Evolutionary conservation across 495 filamentous ascomycete genomes (phyloP).

Genomic region (Geopyxis carbonaria): DNA sequence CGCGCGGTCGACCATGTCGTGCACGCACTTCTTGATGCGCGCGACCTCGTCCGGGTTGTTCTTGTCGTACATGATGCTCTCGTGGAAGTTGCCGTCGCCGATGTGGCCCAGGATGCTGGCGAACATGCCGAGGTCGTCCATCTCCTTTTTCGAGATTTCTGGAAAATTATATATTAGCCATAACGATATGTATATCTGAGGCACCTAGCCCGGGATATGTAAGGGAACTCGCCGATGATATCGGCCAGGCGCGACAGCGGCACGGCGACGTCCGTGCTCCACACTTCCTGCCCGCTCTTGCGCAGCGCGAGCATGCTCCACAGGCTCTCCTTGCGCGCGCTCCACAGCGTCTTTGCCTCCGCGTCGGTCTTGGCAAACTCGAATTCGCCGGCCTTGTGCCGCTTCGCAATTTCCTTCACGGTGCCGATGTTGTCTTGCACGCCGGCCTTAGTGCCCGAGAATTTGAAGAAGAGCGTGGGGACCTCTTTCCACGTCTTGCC

Average conservation of each 20-base stretch:
- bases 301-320: slow-evolving; percentile 60
- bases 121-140: slow-evolving; percentile 69
- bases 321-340: slow-evolving; percentile 54
- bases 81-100: slow-evolving; percentile 85
- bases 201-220: background rate
- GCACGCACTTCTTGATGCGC: slow-evolving; percentile 60
- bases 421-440: slow-evolving; percentile 50
- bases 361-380: slow-evolving; percentile 51
- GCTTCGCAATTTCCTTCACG: slow-evolving; percentile 47
- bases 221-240: slow-evolving; percentile 44
- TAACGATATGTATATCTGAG: background rate
- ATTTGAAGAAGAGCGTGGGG: slow-evolving; percentile 75
- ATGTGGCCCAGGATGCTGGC: slow-evolving; percentile 74
- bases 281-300: slow-evolving; percentile 42
- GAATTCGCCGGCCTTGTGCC: slow-evolving; percentile 47
- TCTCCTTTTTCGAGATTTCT: slow-evolving; percentile 77
- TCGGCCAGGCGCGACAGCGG: slow-evolving; percentile 73
- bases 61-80: slow-evolving; percentile 69
- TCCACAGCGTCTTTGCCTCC: slow-evolving; percentile 58
- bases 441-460: slow-evolving; percentile 50
- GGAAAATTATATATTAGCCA: slow-evolving; percentile 1
- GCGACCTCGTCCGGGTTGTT: slow-evolving; percentile 46
- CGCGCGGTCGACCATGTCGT: slow-evolving; percentile 75
- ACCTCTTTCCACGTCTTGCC: slow-evolving; percentile 54
- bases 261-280: slow-evolving; percentile 75